Percentiles rank a stretch among this genome's conserved stretches.
Conservation (phyloP, 2,329 filamentous ascomycete genomes). For the Iodosphaeria phyllophila region DNA sequence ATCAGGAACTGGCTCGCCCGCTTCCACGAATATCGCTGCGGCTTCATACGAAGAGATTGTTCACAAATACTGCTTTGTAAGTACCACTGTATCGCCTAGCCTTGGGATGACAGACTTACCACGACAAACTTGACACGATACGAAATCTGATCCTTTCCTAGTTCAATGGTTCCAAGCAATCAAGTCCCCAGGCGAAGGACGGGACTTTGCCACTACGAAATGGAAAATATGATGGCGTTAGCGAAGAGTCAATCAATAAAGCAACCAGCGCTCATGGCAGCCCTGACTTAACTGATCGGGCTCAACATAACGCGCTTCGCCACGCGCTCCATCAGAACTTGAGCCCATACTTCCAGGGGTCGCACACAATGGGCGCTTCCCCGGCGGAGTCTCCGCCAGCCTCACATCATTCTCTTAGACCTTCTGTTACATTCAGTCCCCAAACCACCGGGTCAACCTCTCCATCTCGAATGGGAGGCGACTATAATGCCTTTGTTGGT, state of each 20-base stretch:
- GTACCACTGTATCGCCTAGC: constrained; percentile 37
- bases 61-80: constrained; percentile 99
- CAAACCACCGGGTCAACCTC: constrained; percentile 16
- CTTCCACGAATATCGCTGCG: constrained; percentile 45
- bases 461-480: constrained; percentile 22
- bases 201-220: constrained; percentile 23
- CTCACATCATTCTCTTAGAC: constrained; percentile 7
- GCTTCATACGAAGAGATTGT: constrained; percentile 91
- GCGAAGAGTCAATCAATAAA: constrained; percentile 18
- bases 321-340: constrained; percentile 20
- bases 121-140: constrained; percentile 4
- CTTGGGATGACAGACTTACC: constrained; percentile 1
- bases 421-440: constrained; percentile 14
- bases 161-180: constrained; percentile 42
- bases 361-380: constrained; percentile 13
- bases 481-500: constrained; percentile 26
- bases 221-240: constrained; percentile 23
- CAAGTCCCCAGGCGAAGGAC: constrained; percentile 29
- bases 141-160: constrained; percentile 14
- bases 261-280: constrained; percentile 18
- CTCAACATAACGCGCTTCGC: constrained; percentile 19
- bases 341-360: constrained; percentile 17
- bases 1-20: constrained; percentile 30
- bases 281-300: constrained; percentile 16
- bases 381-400: constrained; percentile 15